Evolutionary conservation across 495 filamentous ascomycete species (phyloP).

Genomic region (Cryomyces antarcticus): DNA sequence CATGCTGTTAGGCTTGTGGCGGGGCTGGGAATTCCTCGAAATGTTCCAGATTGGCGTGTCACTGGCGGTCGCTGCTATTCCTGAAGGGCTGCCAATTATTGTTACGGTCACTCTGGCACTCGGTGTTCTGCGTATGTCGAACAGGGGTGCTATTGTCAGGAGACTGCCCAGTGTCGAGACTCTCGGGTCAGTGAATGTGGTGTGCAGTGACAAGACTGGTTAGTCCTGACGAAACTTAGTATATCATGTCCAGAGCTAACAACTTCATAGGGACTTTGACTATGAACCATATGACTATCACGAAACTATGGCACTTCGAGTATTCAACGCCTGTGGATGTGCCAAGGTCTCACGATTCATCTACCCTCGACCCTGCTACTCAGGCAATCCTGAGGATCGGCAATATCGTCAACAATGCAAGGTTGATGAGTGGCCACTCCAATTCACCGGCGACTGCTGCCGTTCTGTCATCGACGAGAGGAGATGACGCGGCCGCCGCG

Average conservation of each 20-base stretch:
- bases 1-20: conserved; percentile 66
- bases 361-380: conserved; percentile 47
- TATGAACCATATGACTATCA: conserved; percentile 95
- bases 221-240: conserved; percentile 1
- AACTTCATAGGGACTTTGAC: conserved; percentile 56
- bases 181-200: conserved; percentile 91
- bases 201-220: conserved; percentile 96
- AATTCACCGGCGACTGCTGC: conserved; percentile 46
- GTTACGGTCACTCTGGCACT: conserved; percentile 91
- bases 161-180: conserved; percentile 93
- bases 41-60: conserved; percentile 98
- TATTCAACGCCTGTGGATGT: conserved; percentile 49
- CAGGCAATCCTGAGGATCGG: conserved; percentile 68
- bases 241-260: not conserved
- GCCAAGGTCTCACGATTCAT: conserved; percentile 42
- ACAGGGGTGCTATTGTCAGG: conserved; percentile 79
- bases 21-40: conserved; percentile 74
- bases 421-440: conserved; percentile 40
- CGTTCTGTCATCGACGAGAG: conserved; percentile 56
- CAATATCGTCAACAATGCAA: conserved; percentile 90
- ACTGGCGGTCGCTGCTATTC: conserved; percentile 89
- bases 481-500: conserved; percentile 33
- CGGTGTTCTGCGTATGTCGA: conserved; percentile 89
- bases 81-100: conserved; percentile 92
- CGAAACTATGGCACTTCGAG: conserved; percentile 88